Evolutionary conservation across 306 rosid species (phyloP), one percentile per base, ranked within the genome.

Genomic region (Fragaria vesca): DNA sequence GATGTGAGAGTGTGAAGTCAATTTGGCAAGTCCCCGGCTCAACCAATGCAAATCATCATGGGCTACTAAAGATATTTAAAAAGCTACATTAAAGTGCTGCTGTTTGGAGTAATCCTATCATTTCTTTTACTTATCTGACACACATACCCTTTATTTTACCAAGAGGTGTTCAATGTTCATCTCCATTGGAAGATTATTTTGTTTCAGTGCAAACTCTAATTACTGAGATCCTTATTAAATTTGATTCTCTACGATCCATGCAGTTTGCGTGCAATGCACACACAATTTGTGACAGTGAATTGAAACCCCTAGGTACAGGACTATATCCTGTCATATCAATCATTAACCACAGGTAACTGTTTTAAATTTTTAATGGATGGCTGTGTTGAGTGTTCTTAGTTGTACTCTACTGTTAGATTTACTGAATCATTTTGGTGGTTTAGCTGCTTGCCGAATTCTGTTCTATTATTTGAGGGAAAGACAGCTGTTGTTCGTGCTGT

Each of bases 201-300:
- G 3, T 72, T 36, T 5, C 20, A 38, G 17, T 66, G 26, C 11
- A 36, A 66, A 18, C 47, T 38, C 51, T 72, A 40, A 81, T 67
- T 69, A 62, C 62, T 46, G 36, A 81, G 69, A 62, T 51, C 79
- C 57, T 50, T 82, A 65, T 66, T 81, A 80, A 73, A 65, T 73
- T 52, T 52, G 54, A 77, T 82, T 73, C 80, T 78, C 79, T 51
- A 54, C 46, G 47, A 83, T 81, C 81, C 30, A 69, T 89, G 88
- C 91, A 95, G 98, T 88, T 95, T 82, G 97, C 97, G 2, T 92
- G 98, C 83, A 95, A 95, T 86, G 98, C 97, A 6, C 98, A 95
- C 83, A 90, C 97, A 74, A 89, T 95, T 78, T 95, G 91, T 81
- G 98, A 95, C 78, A 80, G 92, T 81, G 98, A 95, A 84, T 86